phyloP scores from a whole-genome alignment of 2,329 filamentous ascomycete species.

The Colletotrichum coccodes region DNA sequence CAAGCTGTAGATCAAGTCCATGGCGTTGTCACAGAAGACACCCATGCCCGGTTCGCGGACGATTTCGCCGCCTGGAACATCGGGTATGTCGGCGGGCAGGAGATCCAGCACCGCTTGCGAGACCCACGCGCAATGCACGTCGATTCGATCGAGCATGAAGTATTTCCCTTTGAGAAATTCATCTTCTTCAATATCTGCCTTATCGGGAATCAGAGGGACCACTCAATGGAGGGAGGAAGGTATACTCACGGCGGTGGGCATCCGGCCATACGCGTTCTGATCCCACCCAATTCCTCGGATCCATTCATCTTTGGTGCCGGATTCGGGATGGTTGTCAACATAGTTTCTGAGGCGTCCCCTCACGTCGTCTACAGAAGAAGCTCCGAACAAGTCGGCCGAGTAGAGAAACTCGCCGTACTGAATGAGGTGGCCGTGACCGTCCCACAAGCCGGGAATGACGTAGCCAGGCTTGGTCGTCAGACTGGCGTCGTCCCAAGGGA shows the following conservation, averaged over 20 bases:
- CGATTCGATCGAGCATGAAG: constrained; percentile 76
- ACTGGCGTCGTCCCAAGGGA: constrained; percentile 44
- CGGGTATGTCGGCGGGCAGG: constrained; percentile 61
- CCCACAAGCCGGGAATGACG: constrained; percentile 75
- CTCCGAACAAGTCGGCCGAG: constrained; percentile 72
- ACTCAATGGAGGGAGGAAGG: neutral
- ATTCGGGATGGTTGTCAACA: constrained; percentile 56
- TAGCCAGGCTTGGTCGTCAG: constrained; percentile 52
- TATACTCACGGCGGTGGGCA: constrained; percentile 70
- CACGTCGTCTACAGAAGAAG: constrained; percentile 64
- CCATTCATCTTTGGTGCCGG: constrained; percentile 68
- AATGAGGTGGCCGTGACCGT: constrained; percentile 75
- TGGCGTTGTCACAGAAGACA: constrained; percentile 80
- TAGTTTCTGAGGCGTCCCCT: constrained; percentile 62
- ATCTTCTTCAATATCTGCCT: constrained; percentile 62
- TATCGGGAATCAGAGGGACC: neutral
- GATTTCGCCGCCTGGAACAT: constrained; percentile 72
- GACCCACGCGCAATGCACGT: constrained; percentile 77
- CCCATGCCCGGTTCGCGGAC: constrained; percentile 69
- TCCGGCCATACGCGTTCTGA: constrained; percentile 70
- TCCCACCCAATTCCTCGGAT: constrained; percentile 77
- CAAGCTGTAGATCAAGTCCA: constrained; percentile 66
- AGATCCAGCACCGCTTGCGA: constrained; percentile 71
- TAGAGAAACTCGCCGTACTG: constrained; percentile 75
- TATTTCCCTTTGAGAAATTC: constrained; percentile 63